Base-by-base conservation (phyloP, 2,329 filamentous ascomycete species). In the Periconia digitata region DNA sequence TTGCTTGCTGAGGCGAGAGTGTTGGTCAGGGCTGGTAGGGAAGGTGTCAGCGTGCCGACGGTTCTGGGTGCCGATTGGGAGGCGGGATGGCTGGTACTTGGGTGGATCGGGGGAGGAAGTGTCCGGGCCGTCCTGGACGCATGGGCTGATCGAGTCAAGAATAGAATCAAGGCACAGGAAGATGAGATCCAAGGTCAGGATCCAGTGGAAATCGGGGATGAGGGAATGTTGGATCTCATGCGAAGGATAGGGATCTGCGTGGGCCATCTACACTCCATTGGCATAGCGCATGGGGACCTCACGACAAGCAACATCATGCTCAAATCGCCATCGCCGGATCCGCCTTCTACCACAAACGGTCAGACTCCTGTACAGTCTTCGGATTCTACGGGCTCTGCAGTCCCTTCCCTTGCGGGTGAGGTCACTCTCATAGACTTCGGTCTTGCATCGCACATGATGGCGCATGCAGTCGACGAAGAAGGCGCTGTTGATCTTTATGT, bases 221-320 rank as follows among this genome's bases (percentile, higher is more conserved):
- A 63, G 29, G 68, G 71, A 13, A 70, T 66, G 23, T 39, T 71
- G 32, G 69, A 66, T 3, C 73, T 96, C 51, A 85, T 96, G 82
- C 74, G 78, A 40, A 78, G 82, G 54, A 84, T 96, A 50, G 92
- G 90, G 1, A 65, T 69, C 5, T 85, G 85, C 2, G 82, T 96
- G 15, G 91, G 88, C 7, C 79, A 71, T 46, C 76, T 99, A 77
- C 94, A 99, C 76, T 81, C 80, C 46, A 80, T 85, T n/a, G 92
- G 92, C 15, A 83, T 97, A 47, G 85, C 96, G 50, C 94, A 99
- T 75, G 94, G 94, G 35, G 94, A 99, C 75, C 74, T 99, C 74
- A 99, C 94, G 51, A 99, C 92, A 55, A 96, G 92, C 74, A 99
- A 99, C 73, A 80, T 99, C 75, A 96, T 99, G 86, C 69, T 97